Evolutionary conservation across 768 basidiomycete species (phyloP), one percentile per base, ranked within the genome.

Genomic region (Mycena filopes): DNA sequence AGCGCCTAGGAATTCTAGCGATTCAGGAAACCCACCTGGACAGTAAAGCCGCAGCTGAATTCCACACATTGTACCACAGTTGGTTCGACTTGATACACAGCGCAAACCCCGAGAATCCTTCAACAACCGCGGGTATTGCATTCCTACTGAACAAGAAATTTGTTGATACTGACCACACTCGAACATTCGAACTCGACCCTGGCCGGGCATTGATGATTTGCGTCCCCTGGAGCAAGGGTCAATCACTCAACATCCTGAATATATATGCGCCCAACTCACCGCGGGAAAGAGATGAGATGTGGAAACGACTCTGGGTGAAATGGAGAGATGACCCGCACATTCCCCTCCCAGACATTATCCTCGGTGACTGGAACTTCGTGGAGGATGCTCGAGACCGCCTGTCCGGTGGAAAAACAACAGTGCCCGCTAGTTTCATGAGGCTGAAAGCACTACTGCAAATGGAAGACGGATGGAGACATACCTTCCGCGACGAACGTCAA

Each of bases 301-400:
- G 61, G 56, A 3, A 1, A 1, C 5, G 13, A 33, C 8, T 57
- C 13, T 57, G 55, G 55, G 21, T 20, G 1, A 57, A 45, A 33
- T 57, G 55, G 55, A 47, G 18, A 33, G 46, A 31, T 33, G 55
- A 57, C 43, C 21, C 1, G 20, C 8, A 12, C 43, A 9, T 57
- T 31, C 55, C 42, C 5, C 46, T 46, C 29, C 55, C 55, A 2
- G 13, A 10, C 4, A 20, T 57, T 29, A 43, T 76, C 13, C 51
- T 73, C 0, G 73, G 75, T 0, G 75, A 78, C 46, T 73, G 76
- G 33, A 78, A 78, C 58, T 11, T 75, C 0, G 63, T 70, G 0
- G 72, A 77, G 29, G 74, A 75, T 15, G 1, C 53, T 0, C 11
- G 74, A 1, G 75, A 74, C 42, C 31, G 71, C 0, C 16, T 68